These are phyloP conservation scores for Kingdonia uniflora DNA, from an alignment of 164 flowering plant species.

Conservation along the genomic window DNA sequence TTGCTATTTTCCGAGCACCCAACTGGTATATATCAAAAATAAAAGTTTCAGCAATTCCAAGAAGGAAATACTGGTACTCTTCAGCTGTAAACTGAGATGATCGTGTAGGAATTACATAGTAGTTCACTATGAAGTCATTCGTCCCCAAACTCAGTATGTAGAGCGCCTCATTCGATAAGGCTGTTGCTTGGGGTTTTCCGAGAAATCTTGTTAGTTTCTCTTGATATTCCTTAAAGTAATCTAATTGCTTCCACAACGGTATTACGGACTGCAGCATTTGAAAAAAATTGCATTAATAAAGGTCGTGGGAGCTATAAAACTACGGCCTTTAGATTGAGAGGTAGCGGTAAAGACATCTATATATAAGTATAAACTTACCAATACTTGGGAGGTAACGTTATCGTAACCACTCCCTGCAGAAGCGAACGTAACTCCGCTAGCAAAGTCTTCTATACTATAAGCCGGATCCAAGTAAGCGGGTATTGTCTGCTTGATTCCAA, in stretches of 20 bases:
- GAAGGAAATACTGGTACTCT: conserved; percentile 7
- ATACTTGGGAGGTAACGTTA: conserved; percentile 38
- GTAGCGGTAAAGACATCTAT: no score
- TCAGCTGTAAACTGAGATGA: conserved; percentile 6
- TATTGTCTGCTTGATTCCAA: conserved; percentile 32
- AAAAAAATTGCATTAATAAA: no score
- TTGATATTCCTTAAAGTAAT: conserved; percentile 1
- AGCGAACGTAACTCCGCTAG: conserved; percentile 57
- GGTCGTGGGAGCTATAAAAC: no score
- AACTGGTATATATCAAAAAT: conserved; percentile 1
- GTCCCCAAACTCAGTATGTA: conserved; percentile 10
- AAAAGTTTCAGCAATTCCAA: conserved; percentile 4
- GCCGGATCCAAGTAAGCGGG: conserved; percentile 57
- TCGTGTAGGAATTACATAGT: conserved; percentile 2
- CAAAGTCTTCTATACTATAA: conserved; percentile 40
- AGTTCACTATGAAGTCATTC: conserved; percentile 8
- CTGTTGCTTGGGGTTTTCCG: conserved; percentile 1
- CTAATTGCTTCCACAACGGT: conserved; percentile 12
- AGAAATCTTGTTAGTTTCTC: not conserved
- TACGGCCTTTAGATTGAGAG: no score
- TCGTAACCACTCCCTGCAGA: conserved; percentile 64
- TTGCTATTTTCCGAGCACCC: conserved; percentile 10
- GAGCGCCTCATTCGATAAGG: conserved; percentile 1
- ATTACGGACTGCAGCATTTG: conserved; percentile 10
- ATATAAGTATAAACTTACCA: conserved; percentile 26